phyloP scores from a whole-genome alignment of 1,284 basidiomycete genomes.

The Gastroboletus turbinatus region DNA sequence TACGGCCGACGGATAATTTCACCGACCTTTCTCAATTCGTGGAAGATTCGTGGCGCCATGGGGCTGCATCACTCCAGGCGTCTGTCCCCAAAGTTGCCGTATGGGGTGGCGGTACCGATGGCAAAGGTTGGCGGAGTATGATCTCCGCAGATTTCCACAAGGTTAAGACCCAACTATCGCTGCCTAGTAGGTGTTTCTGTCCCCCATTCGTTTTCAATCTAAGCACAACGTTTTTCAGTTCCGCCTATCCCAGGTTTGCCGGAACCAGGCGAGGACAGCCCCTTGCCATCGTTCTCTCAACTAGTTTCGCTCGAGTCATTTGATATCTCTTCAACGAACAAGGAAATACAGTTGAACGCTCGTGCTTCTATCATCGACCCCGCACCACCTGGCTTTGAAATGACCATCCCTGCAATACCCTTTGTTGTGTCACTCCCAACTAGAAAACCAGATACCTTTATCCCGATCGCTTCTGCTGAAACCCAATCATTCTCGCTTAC shows the following conservation, averaged over 20 bases:
- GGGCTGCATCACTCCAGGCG: constrained; percentile 46
- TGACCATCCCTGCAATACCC: constrained; percentile 55
- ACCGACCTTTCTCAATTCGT: constrained; percentile 51
- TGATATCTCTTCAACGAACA: constrained; percentile 46
- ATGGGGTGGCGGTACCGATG: constrained; percentile 48
- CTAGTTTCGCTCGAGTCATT: constrained; percentile 62
- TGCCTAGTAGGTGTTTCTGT: constrained; percentile 50
- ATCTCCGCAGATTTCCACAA: constrained; percentile 45
- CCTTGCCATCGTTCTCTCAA: constrained; percentile 55
- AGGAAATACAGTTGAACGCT: constrained; percentile 49
- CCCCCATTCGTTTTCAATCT: background rate
- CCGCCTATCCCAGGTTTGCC: constrained; percentile 66
- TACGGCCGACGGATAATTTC: constrained; percentile 55
- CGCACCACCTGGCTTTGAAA: constrained; percentile 44
- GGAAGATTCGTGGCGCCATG: constrained; percentile 57
- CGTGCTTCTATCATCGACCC: constrained; percentile 62
- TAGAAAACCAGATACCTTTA: constrained; percentile 20
- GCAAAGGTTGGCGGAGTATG: constrained; percentile 50
- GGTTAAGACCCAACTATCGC: constrained; percentile 44
- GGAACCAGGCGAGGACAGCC: constrained; percentile 47
- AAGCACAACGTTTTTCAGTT: constrained; percentile 41
- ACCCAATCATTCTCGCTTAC: constrained; percentile 57
- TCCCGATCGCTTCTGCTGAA: constrained; percentile 54
- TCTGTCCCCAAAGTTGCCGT: constrained; percentile 45
- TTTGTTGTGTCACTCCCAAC: constrained; percentile 54